Conservation (phyloP, 768 basidiomycete species). For the Leccinum uliginosum region DNA sequence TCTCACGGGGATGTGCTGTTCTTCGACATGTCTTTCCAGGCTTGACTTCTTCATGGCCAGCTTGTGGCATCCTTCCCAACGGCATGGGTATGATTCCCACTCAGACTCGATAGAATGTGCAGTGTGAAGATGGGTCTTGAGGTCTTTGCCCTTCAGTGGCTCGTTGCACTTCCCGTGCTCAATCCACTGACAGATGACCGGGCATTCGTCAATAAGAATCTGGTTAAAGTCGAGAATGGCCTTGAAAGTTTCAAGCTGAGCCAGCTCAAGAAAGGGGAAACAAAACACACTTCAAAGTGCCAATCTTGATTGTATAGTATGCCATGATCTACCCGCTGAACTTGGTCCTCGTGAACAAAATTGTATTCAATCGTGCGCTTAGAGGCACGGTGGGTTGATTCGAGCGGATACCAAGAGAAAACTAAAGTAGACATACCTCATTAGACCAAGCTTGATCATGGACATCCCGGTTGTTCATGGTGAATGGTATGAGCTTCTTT, state of each 20-base stretch:
- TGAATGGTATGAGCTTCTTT: neutral
- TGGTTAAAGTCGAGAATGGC: conserved; percentile 1
- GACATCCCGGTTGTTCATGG: neutral
- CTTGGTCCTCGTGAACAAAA: neutral
- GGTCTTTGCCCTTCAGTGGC: neutral
- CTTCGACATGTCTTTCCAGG: conserved; percentile 9
- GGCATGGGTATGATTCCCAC: neutral
- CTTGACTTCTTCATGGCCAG: conserved; percentile 1
- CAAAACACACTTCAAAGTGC: neutral
- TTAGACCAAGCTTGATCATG: neutral
- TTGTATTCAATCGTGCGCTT: neutral
- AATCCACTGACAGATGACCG: conserved; percentile 2
- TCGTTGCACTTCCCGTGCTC: conserved; percentile 1
- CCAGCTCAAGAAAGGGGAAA: too few species aligned
- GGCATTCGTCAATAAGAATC: neutral
- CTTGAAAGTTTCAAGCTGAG: neutral
- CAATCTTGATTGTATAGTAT: neutral
- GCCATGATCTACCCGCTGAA: conserved; percentile 1
- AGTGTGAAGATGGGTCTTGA: conserved; percentile 3
- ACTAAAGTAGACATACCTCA: neutral
- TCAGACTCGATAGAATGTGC: conserved; percentile 3
- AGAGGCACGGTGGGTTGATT: neutral
- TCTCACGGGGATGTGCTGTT: conserved; percentile 7
- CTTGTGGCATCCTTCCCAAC: conserved; percentile 3
- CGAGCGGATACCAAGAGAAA: neutral